These are phyloP conservation scores for Boletellus ananiceps DNA, from an alignment of 768 basidiomycete genomes.

Conservation along the genomic window DNA sequence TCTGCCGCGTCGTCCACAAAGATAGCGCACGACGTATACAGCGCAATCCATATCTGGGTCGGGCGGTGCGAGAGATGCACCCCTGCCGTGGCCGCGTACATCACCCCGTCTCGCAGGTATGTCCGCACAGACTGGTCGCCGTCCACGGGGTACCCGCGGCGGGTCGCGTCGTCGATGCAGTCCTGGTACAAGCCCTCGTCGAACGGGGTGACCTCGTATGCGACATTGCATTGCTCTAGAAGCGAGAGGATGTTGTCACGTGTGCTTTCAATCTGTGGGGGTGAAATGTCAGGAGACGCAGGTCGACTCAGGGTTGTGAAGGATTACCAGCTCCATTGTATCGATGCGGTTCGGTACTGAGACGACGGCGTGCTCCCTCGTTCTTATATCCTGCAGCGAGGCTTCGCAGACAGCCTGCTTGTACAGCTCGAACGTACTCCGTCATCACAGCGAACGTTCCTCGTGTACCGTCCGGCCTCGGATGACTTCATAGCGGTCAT, in stretches of 20 bases:
- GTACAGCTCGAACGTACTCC: no score
- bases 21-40: conserved; percentile 38
- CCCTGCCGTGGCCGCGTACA: conserved; percentile 25
- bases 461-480: not conserved
- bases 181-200: conserved; percentile 17
- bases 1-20: conserved; percentile 35
- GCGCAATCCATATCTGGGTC: conserved; percentile 29
- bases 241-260: conserved; percentile 13
- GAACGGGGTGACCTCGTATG: conserved; percentile 10
- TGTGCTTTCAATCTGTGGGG: conserved; percentile 6
- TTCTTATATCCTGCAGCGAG: conserved; percentile 4
- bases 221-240: conserved; percentile 14
- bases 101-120: conserved; percentile 31
- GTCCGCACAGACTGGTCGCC: conserved; percentile 21
- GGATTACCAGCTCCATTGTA: conserved; percentile 13
- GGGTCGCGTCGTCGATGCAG: conserved; percentile 20
- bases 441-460: not conserved
- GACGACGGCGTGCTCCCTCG: not conserved
- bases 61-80: conserved; percentile 24
- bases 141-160: conserved; percentile 26
- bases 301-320: not conserved
- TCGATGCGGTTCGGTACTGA: not conserved
- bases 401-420: no score
- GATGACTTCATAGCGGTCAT: no score
- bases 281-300: not conserved